Evolutionary conservation across 2,329 filamentous ascomycete species (phyloP), one percentile per base, ranked within the genome.

Genomic region (Apiospora hydei): DNA sequence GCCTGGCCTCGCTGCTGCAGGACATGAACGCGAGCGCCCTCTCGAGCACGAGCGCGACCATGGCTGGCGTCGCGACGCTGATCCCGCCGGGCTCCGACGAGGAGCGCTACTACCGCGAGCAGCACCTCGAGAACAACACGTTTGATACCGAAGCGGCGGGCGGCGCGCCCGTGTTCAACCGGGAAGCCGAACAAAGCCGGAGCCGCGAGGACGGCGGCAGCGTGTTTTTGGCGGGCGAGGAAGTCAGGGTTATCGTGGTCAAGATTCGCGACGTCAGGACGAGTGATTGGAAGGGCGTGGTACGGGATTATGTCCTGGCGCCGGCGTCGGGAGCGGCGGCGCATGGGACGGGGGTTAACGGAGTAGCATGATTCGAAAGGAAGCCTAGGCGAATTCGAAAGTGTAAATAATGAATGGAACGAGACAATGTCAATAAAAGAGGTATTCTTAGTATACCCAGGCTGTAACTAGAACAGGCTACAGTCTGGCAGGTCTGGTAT

Each of bases 221-320:
- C 46, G 88, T 89, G 79, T 94, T 95, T 82, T 89, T 97, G 57
- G 92, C 92, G 49, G 93, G 92, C 3, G 93, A 94, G 78, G 93
- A 96, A 80, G 95, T 97, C 1, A 88, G 93, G 68, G 95, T 98
- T 8, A 94, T 98, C 46, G 89, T 96, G 7, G 96, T 98, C 10
- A 90, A 88, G 77, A 94, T 98, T 77, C 89, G 88, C 77, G 94
- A 95, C 80, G 95, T 96, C 68, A 89, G 95, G 78, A 97, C 97
- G 77, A 95, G 93, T 75, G 96, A 98, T 81, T 98, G 93, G 93
- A 98, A 98, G 85, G 96, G 96, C n/a, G 90, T 91, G 18, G 94
- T 98, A 5, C 90, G 93, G 77, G 96, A 98, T 80, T 98, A 86
- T 84, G 87, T 87, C 1, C 78, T 89, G 72, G 81, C 82, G 3